These are phyloP conservation scores for Neoboletus brunneissimus DNA, from an alignment of 768 basidiomycete species.

Conservation along the genomic window DNA sequence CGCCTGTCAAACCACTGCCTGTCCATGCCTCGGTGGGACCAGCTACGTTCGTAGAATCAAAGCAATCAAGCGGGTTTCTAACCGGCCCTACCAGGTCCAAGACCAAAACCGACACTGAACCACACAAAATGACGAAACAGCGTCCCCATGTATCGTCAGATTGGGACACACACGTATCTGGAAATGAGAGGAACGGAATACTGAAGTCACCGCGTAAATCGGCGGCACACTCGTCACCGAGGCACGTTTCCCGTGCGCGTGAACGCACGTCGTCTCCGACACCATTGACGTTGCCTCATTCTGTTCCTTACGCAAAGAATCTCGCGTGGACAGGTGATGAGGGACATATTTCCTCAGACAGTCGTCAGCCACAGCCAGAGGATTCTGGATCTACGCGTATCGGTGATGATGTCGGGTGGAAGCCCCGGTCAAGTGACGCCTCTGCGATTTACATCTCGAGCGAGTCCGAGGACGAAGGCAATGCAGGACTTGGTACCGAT, in stretches of 20 bases:
- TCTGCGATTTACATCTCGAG: slow-evolving; percentile 28
- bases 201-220: slow-evolving; percentile 29
- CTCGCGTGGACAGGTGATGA: neutral
- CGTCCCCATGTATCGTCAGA: slow-evolving; percentile 2
- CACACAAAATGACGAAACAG: neutral
- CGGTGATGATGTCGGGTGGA: neutral
- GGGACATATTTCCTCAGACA: neutral
- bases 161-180: neutral
- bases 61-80: slow-evolving; percentile 3
- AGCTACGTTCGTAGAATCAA: neutral
- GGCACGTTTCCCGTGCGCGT: slow-evolving; percentile 1
- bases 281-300: neutral
- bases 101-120: neutral
- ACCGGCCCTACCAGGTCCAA: slow-evolving; percentile 9
- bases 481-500: neutral
- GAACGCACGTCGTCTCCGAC: slow-evolving; percentile 16
- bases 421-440: slow-evolving; percentile 9
- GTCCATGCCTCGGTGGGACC: neutral
- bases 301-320: neutral
- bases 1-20: neutral
- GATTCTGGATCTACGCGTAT: neutral
- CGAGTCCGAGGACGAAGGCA: slow-evolving; percentile 24
- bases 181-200: slow-evolving; percentile 1
- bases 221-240: slow-evolving; percentile 23
- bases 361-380: neutral